Conservation (phyloP, 345 rosid species). For the Eucalyptus coolabah region DNA sequence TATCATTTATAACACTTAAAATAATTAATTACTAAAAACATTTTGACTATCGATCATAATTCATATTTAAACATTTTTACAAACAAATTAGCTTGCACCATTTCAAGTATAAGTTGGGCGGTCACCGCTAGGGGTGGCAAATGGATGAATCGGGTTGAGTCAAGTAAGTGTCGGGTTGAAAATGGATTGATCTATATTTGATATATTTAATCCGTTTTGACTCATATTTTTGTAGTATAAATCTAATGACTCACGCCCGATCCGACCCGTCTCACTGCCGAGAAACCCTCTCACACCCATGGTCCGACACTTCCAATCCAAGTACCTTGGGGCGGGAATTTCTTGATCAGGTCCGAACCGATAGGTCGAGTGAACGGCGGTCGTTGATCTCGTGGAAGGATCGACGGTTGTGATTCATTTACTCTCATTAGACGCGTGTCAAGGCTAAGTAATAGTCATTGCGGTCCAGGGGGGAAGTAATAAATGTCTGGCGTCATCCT, state of each 20-base stretch:
- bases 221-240: rapidly evolving
- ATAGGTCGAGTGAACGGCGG: not conserved
- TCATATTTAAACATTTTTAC: not conserved
- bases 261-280: rapidly evolving
- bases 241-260: rapidly evolving
- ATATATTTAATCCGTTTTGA: rapidly evolving
- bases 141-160: rapidly evolving
- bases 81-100: no score
- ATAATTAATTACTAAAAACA: rapidly evolving
- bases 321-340: not conserved
- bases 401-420: not conserved
- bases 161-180: rapidly evolving
- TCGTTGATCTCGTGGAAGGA: not conserved
- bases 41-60: not conserved
- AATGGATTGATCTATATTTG: rapidly evolving
- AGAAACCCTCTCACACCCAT: not conserved
- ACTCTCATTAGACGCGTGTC: not conserved
- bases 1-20: rapidly evolving
- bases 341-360: not conserved
- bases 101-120: rapidly evolving
- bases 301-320: not conserved
- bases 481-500: not conserved
- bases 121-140: rapidly evolving
- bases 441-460: not conserved
- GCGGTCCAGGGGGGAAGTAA: not conserved